phyloP scores from a whole-genome alignment of 192 early-diverging fungal genomes.

The Coemansia sp. region DNA sequence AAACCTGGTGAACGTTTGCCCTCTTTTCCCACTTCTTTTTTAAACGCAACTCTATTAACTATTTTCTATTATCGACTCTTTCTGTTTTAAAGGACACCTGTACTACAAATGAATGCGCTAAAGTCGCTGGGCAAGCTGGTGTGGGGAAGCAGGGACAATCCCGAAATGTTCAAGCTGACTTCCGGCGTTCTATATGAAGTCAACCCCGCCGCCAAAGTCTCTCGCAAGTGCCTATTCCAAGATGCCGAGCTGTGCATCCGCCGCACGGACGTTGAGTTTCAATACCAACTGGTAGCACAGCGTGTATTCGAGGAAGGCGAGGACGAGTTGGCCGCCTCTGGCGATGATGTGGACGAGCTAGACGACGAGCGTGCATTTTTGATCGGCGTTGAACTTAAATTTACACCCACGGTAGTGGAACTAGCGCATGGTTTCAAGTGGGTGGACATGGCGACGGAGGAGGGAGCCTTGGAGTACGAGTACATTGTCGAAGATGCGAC shows the following conservation, averaged over 20 bases:
- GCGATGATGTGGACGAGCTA: constrained; percentile 44
- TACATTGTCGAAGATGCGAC: constrained; percentile 30
- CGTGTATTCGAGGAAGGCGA: constrained; percentile 80
- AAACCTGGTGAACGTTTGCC: not conserved
- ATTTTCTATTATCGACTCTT: not conserved
- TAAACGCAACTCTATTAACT: not conserved
- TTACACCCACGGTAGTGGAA: constrained; percentile 28
- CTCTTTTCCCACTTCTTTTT: not conserved
- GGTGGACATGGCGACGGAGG: constrained; percentile 13
- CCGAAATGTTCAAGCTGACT: constrained; percentile 63
- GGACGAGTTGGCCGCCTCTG: constrained; percentile 57
- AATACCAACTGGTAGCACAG: constrained; percentile 78
- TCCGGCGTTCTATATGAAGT: constrained; percentile 69
- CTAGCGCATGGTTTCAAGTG: constrained; percentile 43
- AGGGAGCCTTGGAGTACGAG: constrained; percentile 20
- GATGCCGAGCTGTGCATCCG: constrained; percentile 71
- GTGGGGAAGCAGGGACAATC: constrained; percentile 61
- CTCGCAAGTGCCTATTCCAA: constrained; percentile 63
- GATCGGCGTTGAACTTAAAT: constrained; percentile 59
- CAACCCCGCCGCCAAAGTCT: constrained; percentile 50
- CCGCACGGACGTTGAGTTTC: constrained; percentile 63
- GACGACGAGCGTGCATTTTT: constrained; percentile 76
- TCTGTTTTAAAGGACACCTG: not conserved
- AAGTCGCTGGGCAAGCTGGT: constrained; percentile 69
- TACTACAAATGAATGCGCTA: constrained; percentile 64